Base-by-base conservation (phyloP, 208 protist genomes). In the Trypanosoma cruzi region DNA sequence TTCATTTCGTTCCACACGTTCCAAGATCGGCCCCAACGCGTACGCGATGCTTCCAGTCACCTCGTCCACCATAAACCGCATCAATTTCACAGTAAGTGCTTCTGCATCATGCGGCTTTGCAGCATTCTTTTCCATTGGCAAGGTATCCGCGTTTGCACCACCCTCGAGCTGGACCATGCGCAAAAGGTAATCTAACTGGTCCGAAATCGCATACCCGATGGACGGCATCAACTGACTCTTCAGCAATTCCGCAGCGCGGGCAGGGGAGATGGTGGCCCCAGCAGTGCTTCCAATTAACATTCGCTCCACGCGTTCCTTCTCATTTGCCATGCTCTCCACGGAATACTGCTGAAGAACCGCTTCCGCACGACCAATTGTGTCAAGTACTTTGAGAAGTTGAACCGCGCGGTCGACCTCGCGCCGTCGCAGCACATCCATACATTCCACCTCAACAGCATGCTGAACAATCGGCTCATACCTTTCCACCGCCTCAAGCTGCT, bases 401-500 rank as follows among this genome's bases (percentile, higher is more conserved):
- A 73, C 73, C 4, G 85, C 83, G 16, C 79, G 71, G 26, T 79
- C 69, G 26, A 81, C 75, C 42, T 86, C 77, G 40, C 86, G 74
- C 20, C 66, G 66, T 7, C 61, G 46, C 20, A 94, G 64, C 24
- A 77, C 61, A 18, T 68, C 62, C 53, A 88, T 59, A 63, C 88
- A 94, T 52, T 90, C 82, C 48, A 75, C 64, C 71, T 94, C 88
- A 26, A 94, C 63, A 3, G 72, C 74, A 18, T 75, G 62, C 64
- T 90, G 77, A 14, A 94, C 76, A 22, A 75, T 70, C 61, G 82
- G 77, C 54, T 90, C 88, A 56, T 85, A 85, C 60, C 80, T 57
- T 50, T 81, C 77, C 18, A 94, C 68, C 52, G 72, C 56, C 1
- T 75, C 69, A n/a, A 74, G 64, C 71, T 88, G 75, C 64, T 83